Percentiles rank a stretch among this genome's conserved stretches.
Evolutionary conservation across 2,329 filamentous ascomycete species (phyloP).

Genomic region (Colletotrichum higginsianum): DNA sequence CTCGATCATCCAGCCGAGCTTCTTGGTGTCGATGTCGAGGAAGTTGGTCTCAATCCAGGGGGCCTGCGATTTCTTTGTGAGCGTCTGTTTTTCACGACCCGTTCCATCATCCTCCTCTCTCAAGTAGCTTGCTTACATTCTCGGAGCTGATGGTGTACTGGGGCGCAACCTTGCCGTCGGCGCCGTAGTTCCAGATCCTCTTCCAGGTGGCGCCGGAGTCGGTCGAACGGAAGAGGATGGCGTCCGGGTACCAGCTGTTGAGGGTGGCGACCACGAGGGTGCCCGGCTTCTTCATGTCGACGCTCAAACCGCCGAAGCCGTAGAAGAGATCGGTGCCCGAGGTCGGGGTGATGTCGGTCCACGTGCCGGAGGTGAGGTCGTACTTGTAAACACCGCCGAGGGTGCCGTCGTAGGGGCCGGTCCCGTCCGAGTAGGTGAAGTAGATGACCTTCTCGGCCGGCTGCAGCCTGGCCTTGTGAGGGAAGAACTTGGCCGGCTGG

Average conservation of each 20-base stretch:
- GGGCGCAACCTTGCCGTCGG: slow-evolving; percentile 29
- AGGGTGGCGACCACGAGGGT: slow-evolving; percentile 70
- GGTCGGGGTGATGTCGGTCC: slow-evolving; percentile 71
- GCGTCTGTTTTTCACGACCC: background rate
- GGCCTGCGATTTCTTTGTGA: slow-evolving; percentile 47
- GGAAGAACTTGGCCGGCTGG: slow-evolving; percentile 66
- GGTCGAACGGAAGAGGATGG: slow-evolving; percentile 68
- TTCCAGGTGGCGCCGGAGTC: slow-evolving; percentile 70
- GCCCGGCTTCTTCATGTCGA: slow-evolving; percentile 68
- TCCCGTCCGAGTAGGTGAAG: slow-evolving; percentile 68
- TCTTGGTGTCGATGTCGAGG: slow-evolving; percentile 62
- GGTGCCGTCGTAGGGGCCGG: slow-evolving; percentile 71
- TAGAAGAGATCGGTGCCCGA: slow-evolving; percentile 62
- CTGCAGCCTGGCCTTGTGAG: slow-evolving; percentile 68
- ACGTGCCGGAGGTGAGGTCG: slow-evolving; percentile 62
- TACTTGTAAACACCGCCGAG: slow-evolving; percentile 69
- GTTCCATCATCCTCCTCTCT: too few relatives aligned
- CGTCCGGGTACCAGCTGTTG: slow-evolving; percentile 74
- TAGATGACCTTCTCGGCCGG: slow-evolving; percentile 64
- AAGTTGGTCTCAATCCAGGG: slow-evolving; percentile 69
- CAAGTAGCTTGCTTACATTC: slow-evolving; percentile 45
- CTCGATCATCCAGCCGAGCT: slow-evolving; percentile 74
- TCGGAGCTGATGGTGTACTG: slow-evolving; percentile 44
- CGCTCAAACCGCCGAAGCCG: slow-evolving; percentile 69
- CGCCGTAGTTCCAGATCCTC: slow-evolving; percentile 62